Conservation (phyloP, 129 eudicot genomes). For the Cynara cardunculus region DNA sequence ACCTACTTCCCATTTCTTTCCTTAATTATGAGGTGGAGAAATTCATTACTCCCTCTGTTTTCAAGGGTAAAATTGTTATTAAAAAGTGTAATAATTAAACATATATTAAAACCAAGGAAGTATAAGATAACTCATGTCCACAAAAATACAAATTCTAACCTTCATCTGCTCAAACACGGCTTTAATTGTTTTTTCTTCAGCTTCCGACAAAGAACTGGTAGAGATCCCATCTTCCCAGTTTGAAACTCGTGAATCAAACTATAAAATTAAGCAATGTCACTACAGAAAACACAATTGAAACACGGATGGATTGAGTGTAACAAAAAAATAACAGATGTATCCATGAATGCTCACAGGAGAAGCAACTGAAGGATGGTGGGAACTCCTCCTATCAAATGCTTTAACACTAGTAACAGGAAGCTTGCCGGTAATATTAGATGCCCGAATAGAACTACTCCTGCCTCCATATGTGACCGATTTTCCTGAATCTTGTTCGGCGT, state of each 20-base stretch:
- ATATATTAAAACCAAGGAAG: neutral
- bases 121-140: neutral
- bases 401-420: neutral
- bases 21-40: neutral
- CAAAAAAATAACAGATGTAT: neutral
- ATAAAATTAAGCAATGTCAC: conserved; percentile 10
- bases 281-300: neutral
- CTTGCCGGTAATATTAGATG: conserved; percentile 26
- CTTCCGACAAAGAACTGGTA: conserved; percentile 65
- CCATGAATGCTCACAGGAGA: conserved; percentile 44
- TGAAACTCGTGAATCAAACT: conserved; percentile 49
- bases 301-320: neutral
- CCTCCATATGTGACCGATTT: conserved; percentile 13
- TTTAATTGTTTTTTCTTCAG: conserved; percentile 79
- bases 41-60: neutral
- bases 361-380: conserved; percentile 41
- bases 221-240: conserved; percentile 68
- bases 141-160: conserved; percentile 34
- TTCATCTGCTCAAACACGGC: conserved; percentile 66
- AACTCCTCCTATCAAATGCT: conserved; percentile 20
- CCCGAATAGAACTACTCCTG: conserved; percentile 23
- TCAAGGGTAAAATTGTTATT: neutral
- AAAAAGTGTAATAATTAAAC: neutral
- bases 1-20: neutral
- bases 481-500: conserved; percentile 38